These are phyloP conservation scores for Bremia lactucae DNA, from an alignment of 352 stramenopile species.

Conservation along the genomic window DNA sequence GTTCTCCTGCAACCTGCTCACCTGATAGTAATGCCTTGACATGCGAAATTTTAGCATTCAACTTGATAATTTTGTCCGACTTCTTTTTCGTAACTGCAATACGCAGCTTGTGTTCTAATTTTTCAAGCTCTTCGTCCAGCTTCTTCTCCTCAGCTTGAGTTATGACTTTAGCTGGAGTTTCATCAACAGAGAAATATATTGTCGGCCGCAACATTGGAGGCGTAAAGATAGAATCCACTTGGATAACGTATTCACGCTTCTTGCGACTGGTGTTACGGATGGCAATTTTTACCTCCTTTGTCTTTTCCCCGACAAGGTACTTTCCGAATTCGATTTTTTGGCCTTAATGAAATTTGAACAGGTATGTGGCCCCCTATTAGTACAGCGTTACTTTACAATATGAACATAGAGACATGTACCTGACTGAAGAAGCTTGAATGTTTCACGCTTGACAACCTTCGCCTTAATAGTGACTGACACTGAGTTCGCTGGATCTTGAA, in stretches of 20 bases:
- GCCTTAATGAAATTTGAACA: too few species aligned
- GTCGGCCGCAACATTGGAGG: conserved; percentile 51
- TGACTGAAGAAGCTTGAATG: conserved; percentile 83
- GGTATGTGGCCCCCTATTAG: too few species aligned
- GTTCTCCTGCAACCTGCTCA: conserved; percentile 52
- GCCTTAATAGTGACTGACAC: conserved; percentile 85
- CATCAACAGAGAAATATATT: conserved; percentile 78
- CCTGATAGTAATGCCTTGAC: conserved; percentile 70
- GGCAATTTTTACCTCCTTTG: conserved; percentile 74
- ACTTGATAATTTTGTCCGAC: conserved; percentile 74
- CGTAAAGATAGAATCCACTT: conserved; percentile 67
- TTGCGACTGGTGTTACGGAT: conserved; percentile 84
- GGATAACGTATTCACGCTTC: conserved; percentile 81
- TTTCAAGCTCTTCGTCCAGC: conserved; percentile 83
- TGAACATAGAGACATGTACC: conserved; percentile 23
- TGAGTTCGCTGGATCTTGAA: conserved; percentile 83
- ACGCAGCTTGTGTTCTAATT: conserved; percentile 83
- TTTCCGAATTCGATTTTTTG: conserved; percentile 80
- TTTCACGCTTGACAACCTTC: conserved; percentile 83
- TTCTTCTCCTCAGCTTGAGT: conserved; percentile 87
- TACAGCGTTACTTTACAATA: too few species aligned
- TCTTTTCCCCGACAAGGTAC: conserved; percentile 75
- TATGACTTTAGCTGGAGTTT: conserved; percentile 71
- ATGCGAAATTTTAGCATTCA: conserved; percentile 75
- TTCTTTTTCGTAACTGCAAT: conserved; percentile 88